Evolutionary conservation across 1,284 basidiomycete species (phyloP).

Genomic region (Ceratobasidium papillatum): DNA sequence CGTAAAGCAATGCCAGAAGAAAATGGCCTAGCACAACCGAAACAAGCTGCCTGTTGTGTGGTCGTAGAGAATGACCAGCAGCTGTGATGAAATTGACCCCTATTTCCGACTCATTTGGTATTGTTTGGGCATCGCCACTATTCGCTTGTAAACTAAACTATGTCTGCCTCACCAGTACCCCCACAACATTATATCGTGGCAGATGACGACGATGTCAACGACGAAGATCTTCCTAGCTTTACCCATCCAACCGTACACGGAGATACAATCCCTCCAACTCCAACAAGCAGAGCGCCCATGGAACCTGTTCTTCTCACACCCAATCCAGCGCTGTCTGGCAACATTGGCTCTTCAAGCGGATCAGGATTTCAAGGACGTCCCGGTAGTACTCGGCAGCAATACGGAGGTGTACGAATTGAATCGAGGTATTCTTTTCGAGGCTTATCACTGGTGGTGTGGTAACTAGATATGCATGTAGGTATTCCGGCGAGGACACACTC

Average conservation of each 20-base stretch:
- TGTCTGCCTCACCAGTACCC: conserved; percentile 31
- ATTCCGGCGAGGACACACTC: conserved; percentile 82
- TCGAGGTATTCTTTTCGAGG: conserved; percentile 64
- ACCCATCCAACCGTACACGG: conserved; percentile 59
- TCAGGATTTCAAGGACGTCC: conserved; percentile 45
- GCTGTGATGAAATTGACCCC: conserved; percentile 24
- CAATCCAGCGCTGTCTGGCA: conserved; percentile 66
- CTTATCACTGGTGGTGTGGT: background rate
- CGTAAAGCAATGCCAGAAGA: conserved; percentile 17
- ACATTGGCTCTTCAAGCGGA: conserved; percentile 67
- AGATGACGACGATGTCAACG: conserved; percentile 80
- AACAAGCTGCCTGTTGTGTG: background rate
- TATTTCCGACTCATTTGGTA: conserved; percentile 21
- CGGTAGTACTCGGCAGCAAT: conserved; percentile 62
- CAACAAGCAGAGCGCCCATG: conserved; percentile 76
- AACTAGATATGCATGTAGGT: conserved; percentile 58
- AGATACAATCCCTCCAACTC: conserved; percentile 54
- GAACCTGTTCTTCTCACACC: conserved; percentile 49
- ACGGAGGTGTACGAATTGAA: conserved; percentile 88
- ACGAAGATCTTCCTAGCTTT: conserved; percentile 81
- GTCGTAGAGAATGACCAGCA: background rate
- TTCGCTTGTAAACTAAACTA: conserved; percentile 16
- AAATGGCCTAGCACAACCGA: background rate
- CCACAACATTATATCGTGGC: conserved; percentile 44
- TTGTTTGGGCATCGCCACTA: conserved; percentile 14